Percentiles rank a stretch among this genome's conserved stretches.
These are phyloP conservation scores for Talaromyces sp. DNA, from an alignment of 2,329 filamentous ascomycete genomes.

Conservation along the genomic window DNA sequence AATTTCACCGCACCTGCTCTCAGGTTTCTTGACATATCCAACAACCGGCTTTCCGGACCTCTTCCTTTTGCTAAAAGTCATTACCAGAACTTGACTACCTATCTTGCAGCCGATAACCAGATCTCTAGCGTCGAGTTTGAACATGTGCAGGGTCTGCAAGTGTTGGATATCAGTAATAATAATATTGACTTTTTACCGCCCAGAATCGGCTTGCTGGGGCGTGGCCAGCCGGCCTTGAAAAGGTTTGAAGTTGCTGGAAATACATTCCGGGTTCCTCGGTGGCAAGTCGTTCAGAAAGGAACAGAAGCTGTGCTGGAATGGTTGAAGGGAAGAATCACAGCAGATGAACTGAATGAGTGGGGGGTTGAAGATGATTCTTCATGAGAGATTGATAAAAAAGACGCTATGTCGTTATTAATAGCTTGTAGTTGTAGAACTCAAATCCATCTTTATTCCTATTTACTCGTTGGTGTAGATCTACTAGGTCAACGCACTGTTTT, in stretches of 20 bases:
- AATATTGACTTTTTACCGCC: constrained; percentile 78
- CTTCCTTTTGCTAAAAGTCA: constrained; percentile 61
- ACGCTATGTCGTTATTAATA: not conserved
- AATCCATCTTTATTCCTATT: constrained; percentile 2
- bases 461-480: not conserved
- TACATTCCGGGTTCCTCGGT: constrained; percentile 78
- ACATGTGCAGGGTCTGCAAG: constrained; percentile 65
- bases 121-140: constrained; percentile 68
- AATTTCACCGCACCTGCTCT: constrained; percentile 69
- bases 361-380: constrained; percentile 20
- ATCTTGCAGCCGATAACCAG: constrained; percentile 75
- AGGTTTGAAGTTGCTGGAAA: constrained; percentile 77
- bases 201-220: constrained; percentile 68
- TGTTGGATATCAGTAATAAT: constrained; percentile 78
- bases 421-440: not conserved
- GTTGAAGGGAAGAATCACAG: constrained; percentile 69
- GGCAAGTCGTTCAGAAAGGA: constrained; percentile 76
- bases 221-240: constrained; percentile 46
- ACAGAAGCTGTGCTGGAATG: constrained; percentile 79
- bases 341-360: constrained; percentile 35
- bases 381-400: not conserved
- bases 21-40: constrained; percentile 71
- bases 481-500: no score
- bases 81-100: constrained; percentile 65
- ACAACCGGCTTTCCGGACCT: constrained; percentile 67